A percentile compares a stretch with the other conserved stretches of the same genome.
phyloP scores from a whole-genome alignment of 164 flowering plant species.

The Cinnamomum micranthum region DNA sequence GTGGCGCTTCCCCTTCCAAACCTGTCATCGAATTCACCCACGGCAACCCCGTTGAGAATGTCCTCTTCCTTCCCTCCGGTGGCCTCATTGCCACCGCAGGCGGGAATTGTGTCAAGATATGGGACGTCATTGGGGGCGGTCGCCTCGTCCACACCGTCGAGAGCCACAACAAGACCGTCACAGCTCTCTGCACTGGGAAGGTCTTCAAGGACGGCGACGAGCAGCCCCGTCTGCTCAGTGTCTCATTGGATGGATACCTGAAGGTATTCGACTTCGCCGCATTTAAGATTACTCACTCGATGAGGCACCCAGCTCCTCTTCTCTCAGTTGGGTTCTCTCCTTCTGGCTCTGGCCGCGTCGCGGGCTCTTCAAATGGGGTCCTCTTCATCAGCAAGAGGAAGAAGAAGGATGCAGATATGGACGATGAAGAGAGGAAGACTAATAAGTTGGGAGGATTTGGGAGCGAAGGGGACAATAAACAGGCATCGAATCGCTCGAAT shows the following conservation, averaged over 20 bases:
- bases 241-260: conserved; percentile 82
- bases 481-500: conserved; percentile 48
- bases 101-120: conserved; percentile 76
- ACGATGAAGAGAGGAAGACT: conserved; percentile 21
- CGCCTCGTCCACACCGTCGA: conserved; percentile 62
- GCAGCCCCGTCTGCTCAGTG: conserved; percentile 66
- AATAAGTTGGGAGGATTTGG: conserved; percentile 11
- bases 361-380: conserved; percentile 78
- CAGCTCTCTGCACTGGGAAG: conserved; percentile 70
- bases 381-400: conserved; percentile 74
- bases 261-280: conserved; percentile 80
- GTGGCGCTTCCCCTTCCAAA: conserved; percentile 29
- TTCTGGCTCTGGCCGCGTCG: conserved; percentile 52
- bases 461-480: conserved; percentile 32
- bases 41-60: conserved; percentile 78
- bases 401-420: conserved; percentile 29
- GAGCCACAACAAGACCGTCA: conserved; percentile 89
- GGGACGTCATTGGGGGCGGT: conserved; percentile 94
- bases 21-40: conserved; percentile 54
- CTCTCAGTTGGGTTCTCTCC: conserved; percentile 73
- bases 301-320: conserved; percentile 77
- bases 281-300: conserved; percentile 64
- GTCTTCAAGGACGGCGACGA: conserved; percentile 38
- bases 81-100: conserved; percentile 85
- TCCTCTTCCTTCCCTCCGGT: conserved; percentile 72